Evolutionary conservation across 768 basidiomycete species (phyloP).

Genomic region (Lactarius pseudohatsudake): DNA sequence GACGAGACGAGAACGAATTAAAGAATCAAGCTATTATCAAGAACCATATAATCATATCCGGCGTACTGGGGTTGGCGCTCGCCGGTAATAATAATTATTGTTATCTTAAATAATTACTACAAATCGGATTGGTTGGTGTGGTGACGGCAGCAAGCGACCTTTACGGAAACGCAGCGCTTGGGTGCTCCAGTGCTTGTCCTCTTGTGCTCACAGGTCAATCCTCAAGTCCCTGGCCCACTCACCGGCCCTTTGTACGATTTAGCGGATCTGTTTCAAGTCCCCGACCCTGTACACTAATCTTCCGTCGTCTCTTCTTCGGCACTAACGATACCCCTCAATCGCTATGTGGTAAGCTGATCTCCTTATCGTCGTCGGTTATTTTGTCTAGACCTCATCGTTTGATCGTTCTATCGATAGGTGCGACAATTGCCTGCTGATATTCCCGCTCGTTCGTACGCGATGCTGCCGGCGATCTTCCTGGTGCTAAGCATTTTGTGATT

Average conservation of each 20-base stretch:
- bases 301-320: slow-evolving; percentile 10
- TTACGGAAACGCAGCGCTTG: slow-evolving; percentile 13
- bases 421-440: slow-evolving; percentile 73
- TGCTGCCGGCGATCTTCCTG: slow-evolving; percentile 14
- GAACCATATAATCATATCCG: slow-evolving; percentile 14
- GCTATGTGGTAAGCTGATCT: slow-evolving; percentile 27
- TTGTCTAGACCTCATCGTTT: slow-evolving; percentile 2
- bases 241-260: slow-evolving; percentile 15
- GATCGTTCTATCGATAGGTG: slow-evolving; percentile 48
- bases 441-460: slow-evolving; percentile 58
- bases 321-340: slow-evolving; percentile 19
- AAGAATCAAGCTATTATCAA: slow-evolving; percentile 6
- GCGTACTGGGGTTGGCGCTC: background rate
- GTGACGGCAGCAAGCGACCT: slow-evolving; percentile 20
- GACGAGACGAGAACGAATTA: slow-evolving; percentile 2
- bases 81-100: background rate
- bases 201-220: background rate
- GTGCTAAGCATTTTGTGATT: slow-evolving; percentile 26
- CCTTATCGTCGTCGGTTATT: background rate
- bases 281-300: background rate
- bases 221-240: slow-evolving; percentile 8
- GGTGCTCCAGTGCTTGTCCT: background rate
- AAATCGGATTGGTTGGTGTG: background rate
- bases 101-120: background rate
- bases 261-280: slow-evolving; percentile 5